These are phyloP conservation scores for Fraxinus latifolia DNA, from an alignment of 305 asterid genomes.

Conservation along the genomic window DNA sequence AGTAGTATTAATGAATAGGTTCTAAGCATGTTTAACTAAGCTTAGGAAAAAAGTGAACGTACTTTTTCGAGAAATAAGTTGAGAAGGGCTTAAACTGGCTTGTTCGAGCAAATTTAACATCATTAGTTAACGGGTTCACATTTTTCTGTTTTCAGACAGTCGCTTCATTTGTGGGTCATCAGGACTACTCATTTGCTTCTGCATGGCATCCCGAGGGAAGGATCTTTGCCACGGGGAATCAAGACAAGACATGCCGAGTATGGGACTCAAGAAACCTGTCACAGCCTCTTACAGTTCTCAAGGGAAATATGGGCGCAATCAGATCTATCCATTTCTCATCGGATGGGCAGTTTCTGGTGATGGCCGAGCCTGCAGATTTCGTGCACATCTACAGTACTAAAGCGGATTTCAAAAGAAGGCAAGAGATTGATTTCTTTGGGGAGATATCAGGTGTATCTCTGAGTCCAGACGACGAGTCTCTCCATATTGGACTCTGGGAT, in stretches of 20 bases:
- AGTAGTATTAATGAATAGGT: neutral
- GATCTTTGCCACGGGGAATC: conserved; percentile 76
- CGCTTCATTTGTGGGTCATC: conserved; percentile 58
- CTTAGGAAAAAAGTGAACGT: neutral
- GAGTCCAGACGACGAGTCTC: conserved; percentile 70
- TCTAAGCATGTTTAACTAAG: neutral
- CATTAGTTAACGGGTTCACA: neutral
- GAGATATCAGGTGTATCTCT: conserved; percentile 70
- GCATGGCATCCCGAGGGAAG: conserved; percentile 74
- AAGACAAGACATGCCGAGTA: conserved; percentile 71
- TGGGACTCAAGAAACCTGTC: conserved; percentile 69
- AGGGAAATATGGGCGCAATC: conserved; percentile 66
- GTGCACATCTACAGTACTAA: conserved; percentile 55
- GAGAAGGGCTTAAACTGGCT: neutral
- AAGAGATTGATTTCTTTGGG: conserved; percentile 73
- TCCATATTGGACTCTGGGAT: conserved; percentile 69
- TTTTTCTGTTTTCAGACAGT: conserved; percentile 40
- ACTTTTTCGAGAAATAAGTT: neutral
- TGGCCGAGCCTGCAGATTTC: conserved; percentile 78
- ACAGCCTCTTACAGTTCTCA: conserved; percentile 41
- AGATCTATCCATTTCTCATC: conserved; percentile 65
- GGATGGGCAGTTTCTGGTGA: conserved; percentile 61
- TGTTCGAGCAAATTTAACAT: neutral
- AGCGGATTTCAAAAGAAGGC: conserved; percentile 45
- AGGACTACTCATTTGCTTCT: conserved; percentile 74